Conservation (phyloP, 2,329 filamentous ascomycete species). For the Claviceps digitariae region DNA sequence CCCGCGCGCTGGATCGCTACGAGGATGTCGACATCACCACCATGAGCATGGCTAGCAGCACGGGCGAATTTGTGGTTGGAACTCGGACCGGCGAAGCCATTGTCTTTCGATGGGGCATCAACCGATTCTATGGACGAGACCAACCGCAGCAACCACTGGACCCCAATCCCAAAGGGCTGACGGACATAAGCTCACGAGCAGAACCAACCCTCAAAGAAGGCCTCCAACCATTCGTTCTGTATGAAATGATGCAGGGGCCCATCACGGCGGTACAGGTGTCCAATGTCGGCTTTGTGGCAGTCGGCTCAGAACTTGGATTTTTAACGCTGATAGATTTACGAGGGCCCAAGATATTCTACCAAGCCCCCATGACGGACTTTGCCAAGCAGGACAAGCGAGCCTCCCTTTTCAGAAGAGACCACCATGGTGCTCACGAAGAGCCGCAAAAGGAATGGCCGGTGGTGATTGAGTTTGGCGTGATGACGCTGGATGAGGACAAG, state of each 20-base stretch:
- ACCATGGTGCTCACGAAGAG: conserved; percentile 20
- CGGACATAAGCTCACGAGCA: conserved; percentile 57
- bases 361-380: conserved; percentile 58
- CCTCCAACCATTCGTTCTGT: conserved; percentile 63
- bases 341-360: conserved; percentile 73
- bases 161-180: conserved; percentile 55
- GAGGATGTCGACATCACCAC: conserved; percentile 62
- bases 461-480: conserved; percentile 76
- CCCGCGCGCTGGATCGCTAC: conserved; percentile 66
- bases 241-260: conserved; percentile 71
- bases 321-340: conserved; percentile 77
- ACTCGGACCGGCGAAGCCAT: conserved; percentile 72
- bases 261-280: conserved; percentile 71
- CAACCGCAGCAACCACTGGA: conserved; percentile 31
- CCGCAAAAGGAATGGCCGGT: conserved; percentile 59
- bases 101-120: conserved; percentile 78
- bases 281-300: conserved; percentile 85
- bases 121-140: conserved; percentile 57
- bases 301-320: conserved; percentile 71
- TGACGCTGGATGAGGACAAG: conserved; percentile 85
- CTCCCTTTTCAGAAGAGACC: conserved; percentile 47
- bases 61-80: conserved; percentile 75
- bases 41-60: conserved; percentile 69
- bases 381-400: conserved; percentile 61
- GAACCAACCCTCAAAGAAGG: conserved; percentile 67